Conservation (phyloP, 2,329 filamentous ascomycete genomes). For the Atkinsonella texensis region DNA sequence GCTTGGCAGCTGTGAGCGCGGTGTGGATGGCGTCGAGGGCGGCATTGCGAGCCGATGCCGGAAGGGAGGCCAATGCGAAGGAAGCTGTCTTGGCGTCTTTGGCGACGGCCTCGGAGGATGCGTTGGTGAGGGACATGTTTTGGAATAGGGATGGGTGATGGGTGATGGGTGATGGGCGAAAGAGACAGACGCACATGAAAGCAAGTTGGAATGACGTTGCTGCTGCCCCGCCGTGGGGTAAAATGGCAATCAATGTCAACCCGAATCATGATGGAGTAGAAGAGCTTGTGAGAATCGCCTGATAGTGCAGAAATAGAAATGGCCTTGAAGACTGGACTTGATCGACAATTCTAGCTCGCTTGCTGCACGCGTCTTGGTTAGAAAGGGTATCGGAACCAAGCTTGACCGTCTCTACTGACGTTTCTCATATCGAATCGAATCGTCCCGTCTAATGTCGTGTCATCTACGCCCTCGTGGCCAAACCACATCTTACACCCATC, state of each 20-base stretch:
- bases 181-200: neutral
- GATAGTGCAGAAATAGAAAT: too few species aligned
- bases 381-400: too few species aligned
- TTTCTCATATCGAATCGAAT: too few species aligned
- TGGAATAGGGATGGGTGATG: neutral
- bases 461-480: too few species aligned
- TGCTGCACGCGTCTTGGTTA: too few species aligned
- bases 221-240: constrained; percentile 3
- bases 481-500: too few species aligned
- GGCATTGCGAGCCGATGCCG: constrained; percentile 64
- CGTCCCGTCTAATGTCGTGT: too few species aligned
- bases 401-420: too few species aligned
- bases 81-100: constrained; percentile 70
- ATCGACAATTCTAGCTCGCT: too few species aligned
- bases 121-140: constrained; percentile 80
- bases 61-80: constrained; percentile 68
- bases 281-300: too few species aligned
- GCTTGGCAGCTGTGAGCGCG: constrained; percentile 57
- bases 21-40: constrained; percentile 74
- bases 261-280: too few species aligned
- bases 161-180: neutral
- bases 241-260: neutral
- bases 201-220: constrained; percentile 3
- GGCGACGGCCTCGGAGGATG: constrained; percentile 66
- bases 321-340: too few species aligned